phyloP scores from a whole-genome alignment of 306 rosid genomes.

The Rosa multiflora region DNA sequence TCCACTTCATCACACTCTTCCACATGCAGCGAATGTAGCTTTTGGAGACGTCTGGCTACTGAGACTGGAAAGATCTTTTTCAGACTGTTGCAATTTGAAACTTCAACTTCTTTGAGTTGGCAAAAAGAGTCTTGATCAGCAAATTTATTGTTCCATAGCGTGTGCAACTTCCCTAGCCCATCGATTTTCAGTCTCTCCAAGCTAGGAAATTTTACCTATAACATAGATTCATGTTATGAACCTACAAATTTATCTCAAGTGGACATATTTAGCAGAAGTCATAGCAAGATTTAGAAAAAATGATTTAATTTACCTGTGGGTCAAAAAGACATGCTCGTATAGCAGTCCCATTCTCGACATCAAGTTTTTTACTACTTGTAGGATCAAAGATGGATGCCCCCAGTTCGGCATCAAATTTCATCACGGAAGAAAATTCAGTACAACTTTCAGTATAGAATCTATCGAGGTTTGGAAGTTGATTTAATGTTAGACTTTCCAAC shows the following conservation, averaged over 20 bases:
- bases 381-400: not conserved
- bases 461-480: fast-evolving
- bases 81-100: not conserved
- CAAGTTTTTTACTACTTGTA: not conserved
- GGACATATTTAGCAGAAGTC: not conserved
- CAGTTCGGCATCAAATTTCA: not conserved
- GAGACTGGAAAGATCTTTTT: not conserved
- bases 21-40: fast-evolving
- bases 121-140: not conserved
- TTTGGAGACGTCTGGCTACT: not conserved
- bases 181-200: not conserved
- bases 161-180: not conserved
- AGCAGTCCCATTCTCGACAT: not conserved
- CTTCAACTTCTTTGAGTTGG: not conserved
- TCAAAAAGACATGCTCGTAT: not conserved
- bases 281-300: not conserved
- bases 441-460: not conserved
- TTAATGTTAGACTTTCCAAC: not conserved
- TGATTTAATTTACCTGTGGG: not conserved
- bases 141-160: not conserved
- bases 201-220: not conserved
- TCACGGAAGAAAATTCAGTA: not conserved
- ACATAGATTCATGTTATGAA: not conserved
- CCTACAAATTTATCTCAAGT: not conserved
- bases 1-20: fast-evolving